A percentile compares a stretch with the other conserved stretches of the same genome.
phyloP scores from a whole-genome alignment of 805 yeast genomes.

The Sugiyamaella mastotermitis region DNA sequence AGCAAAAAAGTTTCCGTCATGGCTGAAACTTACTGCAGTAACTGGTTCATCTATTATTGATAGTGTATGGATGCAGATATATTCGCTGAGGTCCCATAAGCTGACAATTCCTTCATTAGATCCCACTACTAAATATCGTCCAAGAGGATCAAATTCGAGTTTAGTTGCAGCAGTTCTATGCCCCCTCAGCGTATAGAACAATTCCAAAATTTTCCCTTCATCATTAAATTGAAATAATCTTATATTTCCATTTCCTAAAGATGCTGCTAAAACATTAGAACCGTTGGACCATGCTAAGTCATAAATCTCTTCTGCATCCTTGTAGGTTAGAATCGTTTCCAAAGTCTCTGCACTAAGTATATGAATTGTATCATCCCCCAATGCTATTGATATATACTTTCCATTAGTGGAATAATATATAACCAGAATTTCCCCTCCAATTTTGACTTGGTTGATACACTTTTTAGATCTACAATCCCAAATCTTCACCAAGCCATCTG shows the following conservation, averaged over 20 bases:
- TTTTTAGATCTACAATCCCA: conserved; percentile 40
- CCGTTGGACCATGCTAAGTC: conserved; percentile 36
- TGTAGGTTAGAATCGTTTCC: conserved; percentile 28
- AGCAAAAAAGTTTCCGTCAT: conserved; percentile 43
- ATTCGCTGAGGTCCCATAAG: conserved; percentile 40
- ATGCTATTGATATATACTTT: conserved; percentile 38
- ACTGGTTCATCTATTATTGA: conserved; percentile 36
- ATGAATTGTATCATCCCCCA: conserved; percentile 34
- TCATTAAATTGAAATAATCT: conserved; percentile 18
- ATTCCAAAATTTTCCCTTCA: conserved; percentile 4
- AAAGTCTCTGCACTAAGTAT: conserved; percentile 34
- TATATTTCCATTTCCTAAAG: conserved; percentile 43
- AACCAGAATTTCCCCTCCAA: conserved; percentile 18
- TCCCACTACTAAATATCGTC: conserved; percentile 46
- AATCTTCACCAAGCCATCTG: conserved; percentile 40
- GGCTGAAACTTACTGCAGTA: conserved; percentile 34
- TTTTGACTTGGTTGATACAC: conserved; percentile 29
- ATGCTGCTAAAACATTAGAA: conserved; percentile 36
- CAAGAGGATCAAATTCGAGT: conserved; percentile 47
- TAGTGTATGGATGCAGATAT: conserved; percentile 36
- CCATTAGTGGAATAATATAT: conserved; percentile 44
- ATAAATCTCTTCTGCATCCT: conserved; percentile 25
- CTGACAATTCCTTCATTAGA: conserved; percentile 53
- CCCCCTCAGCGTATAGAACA: conserved; percentile 28
- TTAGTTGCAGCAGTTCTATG: conserved; percentile 48